Base-by-base conservation (phyloP, 495 filamentous ascomycete genomes). In the Penicillium coffeae region DNA sequence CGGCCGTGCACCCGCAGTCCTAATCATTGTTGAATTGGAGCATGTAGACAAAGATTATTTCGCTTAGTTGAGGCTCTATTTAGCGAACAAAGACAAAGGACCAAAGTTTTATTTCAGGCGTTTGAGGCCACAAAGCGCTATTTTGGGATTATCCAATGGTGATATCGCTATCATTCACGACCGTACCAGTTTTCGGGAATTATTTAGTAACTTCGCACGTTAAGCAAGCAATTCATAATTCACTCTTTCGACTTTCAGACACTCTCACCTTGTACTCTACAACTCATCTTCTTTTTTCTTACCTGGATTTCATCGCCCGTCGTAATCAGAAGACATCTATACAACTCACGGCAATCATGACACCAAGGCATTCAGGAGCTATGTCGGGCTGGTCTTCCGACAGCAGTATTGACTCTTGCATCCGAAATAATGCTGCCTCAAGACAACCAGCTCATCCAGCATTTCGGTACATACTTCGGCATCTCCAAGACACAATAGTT, bases 101-200 rank as follows among this genome's bases (percentile, higher is more conserved):
- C 10, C 14, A 38, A 38, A n/a, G 36, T 27, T 46, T 38, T 40
- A 20, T 25, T 33, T 40, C 25, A 10, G 39, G 10, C 18, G 3
- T 20, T 37, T 13, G 19, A 19, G 30, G 10, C 45, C 14, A 45
- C 37, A 33, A 25, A 48, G 41, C 27, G 41, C 15, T 58, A 47
- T 52, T 54, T 45, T 38, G 25, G 45, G 45, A 30, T 4, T 40
- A 58, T 51, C 46, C 58, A 55, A 35, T 42, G n/a, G n/a, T n/a
- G n/a, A n/a, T n/a, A n/a, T n/a, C n/a, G n/a, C n/a, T n/a, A n/a
- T 46, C 42, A 51, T 47, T 38, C 25, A 30, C 10, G 25, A 30
- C n/a, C n/a, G 25, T 30, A 30, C 25, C 10, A 30, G 5, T 30
- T 10, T 30, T 30, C 25, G 25, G 25, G 25, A 30, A 30, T 30